Conservation (phyloP, 176 grass and related monocot species). For the Phoenix dactylifera region DNA sequence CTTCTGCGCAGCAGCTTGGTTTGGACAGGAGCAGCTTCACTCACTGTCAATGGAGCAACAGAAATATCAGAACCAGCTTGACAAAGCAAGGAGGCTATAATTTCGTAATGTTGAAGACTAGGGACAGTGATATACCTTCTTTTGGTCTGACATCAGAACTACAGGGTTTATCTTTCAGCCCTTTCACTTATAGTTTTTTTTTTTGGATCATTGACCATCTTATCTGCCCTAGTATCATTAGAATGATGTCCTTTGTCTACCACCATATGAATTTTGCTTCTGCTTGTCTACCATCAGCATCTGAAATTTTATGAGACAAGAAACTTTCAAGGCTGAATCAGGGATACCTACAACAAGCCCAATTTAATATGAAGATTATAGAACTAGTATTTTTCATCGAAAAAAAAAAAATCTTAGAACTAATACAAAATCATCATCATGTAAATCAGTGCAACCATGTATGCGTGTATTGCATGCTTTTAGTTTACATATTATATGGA, state of each 20-base stretch:
- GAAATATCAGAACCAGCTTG: conserved; percentile 21
- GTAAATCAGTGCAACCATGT: no score
- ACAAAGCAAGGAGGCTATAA: neutral
- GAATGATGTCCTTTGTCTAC: conserved; percentile 15
- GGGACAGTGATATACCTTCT: conserved; percentile 32
- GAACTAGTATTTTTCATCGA: no score
- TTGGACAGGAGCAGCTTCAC: conserved; percentile 81
- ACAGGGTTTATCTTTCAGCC: no score
- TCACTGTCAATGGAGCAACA: conserved; percentile 35
- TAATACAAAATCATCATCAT: no score
- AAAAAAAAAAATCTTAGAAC: no score
- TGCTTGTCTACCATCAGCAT: conserved; percentile 29
- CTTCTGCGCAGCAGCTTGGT: conserved; percentile 89
- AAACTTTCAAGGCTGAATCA: neutral
- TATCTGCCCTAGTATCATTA: conserved; percentile 20
- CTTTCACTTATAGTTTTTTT: no score
- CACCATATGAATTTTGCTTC: conserved; percentile 12
- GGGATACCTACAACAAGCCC: no score
- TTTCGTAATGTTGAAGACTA: neutral
- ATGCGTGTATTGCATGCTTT: no score
- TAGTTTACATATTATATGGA: no score
- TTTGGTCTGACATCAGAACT: conserved; percentile 51
- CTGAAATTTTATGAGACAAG: conserved; percentile 19
- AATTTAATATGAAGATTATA: no score
- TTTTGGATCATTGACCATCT: conserved; percentile 1